These are phyloP conservation scores for Rutstroemia sp. DNA, from an alignment of 2,329 filamentous ascomycete species.

Conservation along the genomic window DNA sequence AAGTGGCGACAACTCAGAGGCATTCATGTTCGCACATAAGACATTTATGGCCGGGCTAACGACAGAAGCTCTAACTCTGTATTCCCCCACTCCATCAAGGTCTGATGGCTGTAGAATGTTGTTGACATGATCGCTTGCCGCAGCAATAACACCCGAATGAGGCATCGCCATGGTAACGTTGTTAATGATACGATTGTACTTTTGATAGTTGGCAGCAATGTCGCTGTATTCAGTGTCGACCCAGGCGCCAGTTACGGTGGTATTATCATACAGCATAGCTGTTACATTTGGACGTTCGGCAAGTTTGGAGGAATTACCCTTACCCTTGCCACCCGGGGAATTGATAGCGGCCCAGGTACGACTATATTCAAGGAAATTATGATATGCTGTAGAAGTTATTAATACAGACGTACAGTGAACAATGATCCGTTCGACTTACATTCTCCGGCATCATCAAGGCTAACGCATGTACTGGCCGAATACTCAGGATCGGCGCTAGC, in stretches of 20 bases:
- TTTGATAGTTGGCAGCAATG: conserved; percentile 41
- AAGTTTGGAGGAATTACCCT: conserved; percentile 35
- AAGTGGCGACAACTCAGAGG: conserved; percentile 52
- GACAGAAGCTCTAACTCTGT: conserved; percentile 59
- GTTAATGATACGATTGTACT: conserved; percentile 54
- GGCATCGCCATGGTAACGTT: conserved; percentile 75
- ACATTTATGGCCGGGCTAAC: conserved; percentile 66
- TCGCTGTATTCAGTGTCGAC: conserved; percentile 49
- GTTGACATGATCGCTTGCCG: conserved; percentile 54
- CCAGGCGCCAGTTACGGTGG: conserved; percentile 63
- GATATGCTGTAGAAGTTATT: conserved; percentile 40
- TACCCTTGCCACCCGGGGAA: conserved; percentile 28
- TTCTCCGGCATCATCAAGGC: conserved; percentile 62
- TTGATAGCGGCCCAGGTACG: conserved; percentile 46
- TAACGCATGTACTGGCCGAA: conserved; percentile 51
- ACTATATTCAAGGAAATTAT: conserved; percentile 59
- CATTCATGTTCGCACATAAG: conserved; percentile 60
- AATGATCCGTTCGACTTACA: conserved; percentile 27
- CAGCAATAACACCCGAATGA: conserved; percentile 58
- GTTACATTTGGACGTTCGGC: conserved; percentile 48
- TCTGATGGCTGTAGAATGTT: conserved; percentile 62
- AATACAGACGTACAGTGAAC: not conserved
- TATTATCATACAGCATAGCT: conserved; percentile 63
- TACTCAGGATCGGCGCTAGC: conserved; percentile 32
- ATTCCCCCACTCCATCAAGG: conserved; percentile 59